phyloP scores from a whole-genome alignment of 306 rosid species.

The Clitoria ternatea region DNA sequence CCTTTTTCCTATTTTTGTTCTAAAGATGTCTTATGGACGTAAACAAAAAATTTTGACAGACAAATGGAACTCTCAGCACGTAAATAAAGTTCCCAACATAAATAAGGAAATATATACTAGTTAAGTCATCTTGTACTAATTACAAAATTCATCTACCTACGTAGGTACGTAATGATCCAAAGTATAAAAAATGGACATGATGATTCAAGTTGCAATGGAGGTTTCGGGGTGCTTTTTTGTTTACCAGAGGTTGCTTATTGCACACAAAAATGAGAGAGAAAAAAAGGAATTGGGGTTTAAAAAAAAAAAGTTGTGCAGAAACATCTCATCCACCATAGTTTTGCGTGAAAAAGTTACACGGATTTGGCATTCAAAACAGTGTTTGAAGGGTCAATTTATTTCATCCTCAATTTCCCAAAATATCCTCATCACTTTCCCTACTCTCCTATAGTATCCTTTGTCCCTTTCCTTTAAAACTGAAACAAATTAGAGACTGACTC shows the following conservation, averaged over 20 bases:
- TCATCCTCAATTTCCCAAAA: slow-evolving; percentile 29
- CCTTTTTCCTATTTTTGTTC: neutral
- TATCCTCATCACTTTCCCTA: slow-evolving; percentile 28
- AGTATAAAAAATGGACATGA: slow-evolving; percentile 32
- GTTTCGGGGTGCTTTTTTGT: slow-evolving; percentile 18
- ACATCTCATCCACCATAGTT: slow-evolving; percentile 38
- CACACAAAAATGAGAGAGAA: slow-evolving; percentile 42
- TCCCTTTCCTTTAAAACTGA: slow-evolving; percentile 24
- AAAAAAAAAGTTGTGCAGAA: slow-evolving; percentile 17
- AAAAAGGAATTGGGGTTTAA: slow-evolving; percentile 29
- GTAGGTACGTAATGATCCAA: slow-evolving; percentile 17
- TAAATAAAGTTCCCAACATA: neutral
- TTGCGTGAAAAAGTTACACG: slow-evolving; percentile 68
- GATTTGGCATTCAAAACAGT: slow-evolving; percentile 54
- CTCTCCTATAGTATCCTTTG: slow-evolving; percentile 20
- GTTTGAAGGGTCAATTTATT: slow-evolving; percentile 40
- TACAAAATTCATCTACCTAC: neutral
- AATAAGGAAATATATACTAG: neutral
- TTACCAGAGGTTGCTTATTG: slow-evolving; percentile 30
- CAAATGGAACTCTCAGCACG: neutral
- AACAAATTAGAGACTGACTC: slow-evolving; percentile 6
- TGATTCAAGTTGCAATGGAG: slow-evolving; percentile 37
- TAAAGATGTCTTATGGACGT: neutral
- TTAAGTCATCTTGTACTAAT: neutral
- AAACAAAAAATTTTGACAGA: neutral